Evolutionary conservation across 2,329 filamentous ascomycete genomes (phyloP).

Genomic region (Neoascochyta sp.): DNA sequence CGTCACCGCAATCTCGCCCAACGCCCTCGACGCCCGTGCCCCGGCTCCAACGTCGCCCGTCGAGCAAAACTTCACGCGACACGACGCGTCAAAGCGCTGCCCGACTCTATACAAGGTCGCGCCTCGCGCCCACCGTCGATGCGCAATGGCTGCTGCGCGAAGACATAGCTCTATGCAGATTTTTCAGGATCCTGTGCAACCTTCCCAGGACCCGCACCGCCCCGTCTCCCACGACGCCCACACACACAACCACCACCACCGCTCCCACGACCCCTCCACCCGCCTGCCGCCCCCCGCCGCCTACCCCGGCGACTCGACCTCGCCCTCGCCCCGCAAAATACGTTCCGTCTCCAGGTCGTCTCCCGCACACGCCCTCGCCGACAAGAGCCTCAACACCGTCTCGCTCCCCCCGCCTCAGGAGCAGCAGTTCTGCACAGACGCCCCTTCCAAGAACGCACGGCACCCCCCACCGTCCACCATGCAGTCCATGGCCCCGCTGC

Average conservation of each 20-base stretch:
- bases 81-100: slow-evolving; percentile 40
- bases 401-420: slow-evolving; percentile 62
- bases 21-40: slow-evolving; percentile 23
- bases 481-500: slow-evolving; percentile 47
- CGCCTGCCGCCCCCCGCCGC: slow-evolving; percentile 60
- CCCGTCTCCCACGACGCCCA: slow-evolving; percentile 50
- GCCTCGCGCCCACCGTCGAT: slow-evolving; percentile 21
- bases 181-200: slow-evolving; percentile 53
- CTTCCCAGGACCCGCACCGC: slow-evolving; percentile 41
- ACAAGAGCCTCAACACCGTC: slow-evolving; percentile 63
- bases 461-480: slow-evolving; percentile 45
- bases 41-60: slow-evolving; percentile 18
- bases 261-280: slow-evolving; percentile 58
- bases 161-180: slow-evolving; percentile 54
- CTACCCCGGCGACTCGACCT: slow-evolving; percentile 43
- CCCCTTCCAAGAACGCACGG: slow-evolving; percentile 61
- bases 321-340: slow-evolving; percentile 68
- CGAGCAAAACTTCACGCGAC: slow-evolving; percentile 34
- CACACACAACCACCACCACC: slow-evolving; percentile 47
- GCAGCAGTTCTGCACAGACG: slow-evolving; percentile 59
- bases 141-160: slow-evolving; percentile 54
- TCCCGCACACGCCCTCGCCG: slow-evolving; percentile 55
- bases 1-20: slow-evolving; percentile 37
- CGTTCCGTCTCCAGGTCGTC: slow-evolving; percentile 56
- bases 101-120: slow-evolving; percentile 29